Conservation (phyloP, 352 stramenopile species). For the Phytopythium kandeliae region DNA sequence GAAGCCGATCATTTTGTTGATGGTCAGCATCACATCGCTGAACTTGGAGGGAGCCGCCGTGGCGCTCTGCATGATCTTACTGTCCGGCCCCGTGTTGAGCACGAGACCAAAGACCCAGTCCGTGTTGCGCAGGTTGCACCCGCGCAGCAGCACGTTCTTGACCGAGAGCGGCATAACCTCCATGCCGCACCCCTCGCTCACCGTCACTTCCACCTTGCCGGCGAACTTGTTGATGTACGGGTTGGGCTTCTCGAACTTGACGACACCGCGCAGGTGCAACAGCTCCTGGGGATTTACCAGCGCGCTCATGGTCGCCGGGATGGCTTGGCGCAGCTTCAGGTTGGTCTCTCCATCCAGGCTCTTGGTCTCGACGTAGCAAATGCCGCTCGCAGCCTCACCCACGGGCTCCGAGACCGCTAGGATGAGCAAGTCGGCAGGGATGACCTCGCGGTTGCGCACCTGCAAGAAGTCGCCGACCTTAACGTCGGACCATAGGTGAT, state of each 20-base stretch:
- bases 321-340: constrained; percentile 82
- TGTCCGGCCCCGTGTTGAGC: constrained; percentile 89
- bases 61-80: constrained; percentile 89
- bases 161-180: constrained; percentile 75
- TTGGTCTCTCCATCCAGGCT: constrained; percentile 92
- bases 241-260: constrained; percentile 79
- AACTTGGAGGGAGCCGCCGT: constrained; percentile 73
- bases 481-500: constrained; percentile 72
- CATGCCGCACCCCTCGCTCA: constrained; percentile 54
- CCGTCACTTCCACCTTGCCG: constrained; percentile 70
- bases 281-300: constrained; percentile 48
- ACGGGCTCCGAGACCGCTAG: constrained; percentile 71
- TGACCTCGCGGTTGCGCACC: constrained; percentile 75
- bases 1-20: constrained; percentile 79
- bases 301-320: constrained; percentile 60
- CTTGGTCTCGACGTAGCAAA: constrained; percentile 90
- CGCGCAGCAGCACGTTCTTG: constrained; percentile 89
- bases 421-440: constrained; percentile 83
- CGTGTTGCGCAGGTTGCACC: constrained; percentile 86
- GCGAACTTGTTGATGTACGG: constrained; percentile 87
- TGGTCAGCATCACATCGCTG: constrained; percentile 76
- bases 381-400: constrained; percentile 57
- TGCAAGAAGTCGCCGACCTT: constrained; percentile 84
- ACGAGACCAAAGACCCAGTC: constrained; percentile 84
- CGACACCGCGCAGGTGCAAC: constrained; percentile 43